These are phyloP conservation scores for Candida morakotiae DNA, from an alignment of 805 yeast species.

Conservation along the genomic window DNA sequence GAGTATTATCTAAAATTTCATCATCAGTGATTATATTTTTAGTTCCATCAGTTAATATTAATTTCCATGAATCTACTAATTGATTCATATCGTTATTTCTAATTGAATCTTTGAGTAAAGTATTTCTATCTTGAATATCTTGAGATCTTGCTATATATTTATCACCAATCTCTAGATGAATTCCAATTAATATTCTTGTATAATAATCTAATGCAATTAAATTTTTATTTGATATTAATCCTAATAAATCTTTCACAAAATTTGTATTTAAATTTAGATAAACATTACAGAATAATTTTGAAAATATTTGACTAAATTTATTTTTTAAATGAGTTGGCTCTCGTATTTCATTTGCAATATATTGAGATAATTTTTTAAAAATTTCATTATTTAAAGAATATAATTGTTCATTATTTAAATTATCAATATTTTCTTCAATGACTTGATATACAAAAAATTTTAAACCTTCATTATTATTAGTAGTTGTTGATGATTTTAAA, in stretches of 20 bases:
- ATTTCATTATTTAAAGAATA: conserved; percentile 43
- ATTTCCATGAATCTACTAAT: conserved; percentile 65
- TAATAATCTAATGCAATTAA: conserved; percentile 62
- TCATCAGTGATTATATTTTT: conserved; percentile 11
- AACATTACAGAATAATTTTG: conserved; percentile 31
- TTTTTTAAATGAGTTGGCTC: conserved; percentile 33
- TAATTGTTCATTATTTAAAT: conserved; percentile 43
- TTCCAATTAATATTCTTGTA: conserved; percentile 63
- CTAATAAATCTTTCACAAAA: conserved; percentile 29
- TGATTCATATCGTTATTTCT: conserved; percentile 70
- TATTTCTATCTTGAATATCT: conserved; percentile 60
- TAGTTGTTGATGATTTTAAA: conserved; percentile 16
- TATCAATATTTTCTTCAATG: conserved; percentile 51
- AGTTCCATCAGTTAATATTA: conserved; percentile 38
- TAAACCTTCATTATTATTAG: conserved; percentile 46
- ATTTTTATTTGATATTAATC: conserved; percentile 15
- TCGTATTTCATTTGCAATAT: conserved; percentile 13
- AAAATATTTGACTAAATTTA: conserved; percentile 32
- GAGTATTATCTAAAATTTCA: conserved; percentile 53
- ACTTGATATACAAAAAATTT: conserved; percentile 70
- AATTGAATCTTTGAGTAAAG: conserved; percentile 73
- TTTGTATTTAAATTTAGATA: conserved; percentile 29
- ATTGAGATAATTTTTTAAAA: conserved; percentile 38
- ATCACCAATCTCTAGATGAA: conserved; percentile 93
- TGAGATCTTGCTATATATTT: conserved; percentile 73